Evolutionary conservation across 2,329 filamentous ascomycete genomes (phyloP), one percentile per base, ranked within the genome.

Genomic region (Hymenoscyphus repandus): DNA sequence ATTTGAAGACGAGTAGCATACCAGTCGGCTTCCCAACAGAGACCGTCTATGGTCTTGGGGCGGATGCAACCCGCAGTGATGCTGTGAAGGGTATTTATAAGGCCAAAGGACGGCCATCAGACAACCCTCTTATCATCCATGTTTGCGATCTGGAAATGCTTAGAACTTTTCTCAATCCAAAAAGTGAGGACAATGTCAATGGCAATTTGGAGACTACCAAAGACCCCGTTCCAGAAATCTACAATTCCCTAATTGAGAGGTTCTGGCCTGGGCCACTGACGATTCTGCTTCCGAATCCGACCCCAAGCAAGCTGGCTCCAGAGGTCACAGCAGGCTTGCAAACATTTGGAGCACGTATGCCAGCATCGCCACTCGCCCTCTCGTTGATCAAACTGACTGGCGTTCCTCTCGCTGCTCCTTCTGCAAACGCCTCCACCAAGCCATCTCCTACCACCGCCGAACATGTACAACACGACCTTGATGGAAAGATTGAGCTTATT

Each of bases 261-360:
- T 99, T 96, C 74, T 99, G 93, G 93, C 93, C 93, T 0, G 93
- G 93, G 0, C 91, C 93, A 0, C 70, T 99, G 47, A 99, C 93
- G 0, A 90, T 99, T 56, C 78, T 99, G 40, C 76, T 99, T 6
- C 89, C 86, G 0, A 86, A 89, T 45, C 87, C 88, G 0, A 61
- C 71, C n/a, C 70, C 72, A 1, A 88, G 86, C 1, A 76, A 76
- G 12, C 77, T 99, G 6, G 91, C 92, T 0, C 82, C 88, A n/a
- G 90, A 96, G 69, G 92, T 97, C 10, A 97, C 93, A 2, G 90
- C 92, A 1, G 87, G 85, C 0, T 77, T 96, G 30, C 66, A 74
- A 7, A 95, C 89, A 0, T 96, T 99, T 69, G 93, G 90, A 44
- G 91, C 83, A 34, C 85, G 93, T 33, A 93, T 99, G 82, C 93